These are phyloP conservation scores for Irpex rosettiformis DNA, from an alignment of 1,284 basidiomycete genomes.

Conservation along the genomic window DNA sequence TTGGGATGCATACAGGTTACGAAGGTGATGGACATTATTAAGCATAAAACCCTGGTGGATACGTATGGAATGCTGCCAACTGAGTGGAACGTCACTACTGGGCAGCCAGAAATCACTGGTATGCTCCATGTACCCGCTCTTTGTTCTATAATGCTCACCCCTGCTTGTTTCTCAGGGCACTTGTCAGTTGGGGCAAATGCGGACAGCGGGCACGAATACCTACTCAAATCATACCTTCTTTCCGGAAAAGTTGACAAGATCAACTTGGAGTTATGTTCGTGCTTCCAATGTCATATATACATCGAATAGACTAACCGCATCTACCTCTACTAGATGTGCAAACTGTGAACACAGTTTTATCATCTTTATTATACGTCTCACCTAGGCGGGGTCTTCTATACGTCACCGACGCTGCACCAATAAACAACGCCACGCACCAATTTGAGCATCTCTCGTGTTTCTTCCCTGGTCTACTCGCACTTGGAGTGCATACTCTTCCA, in stretches of 20 bases:
- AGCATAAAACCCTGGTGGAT: conserved; percentile 37
- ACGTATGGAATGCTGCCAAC: conserved; percentile 54
- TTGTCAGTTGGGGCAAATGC: conserved; percentile 19
- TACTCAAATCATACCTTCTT: conserved; percentile 71
- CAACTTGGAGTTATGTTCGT: conserved; percentile 63
- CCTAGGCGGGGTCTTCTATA: conserved; percentile 66
- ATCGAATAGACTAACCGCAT: neutral
- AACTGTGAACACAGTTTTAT: conserved; percentile 57
- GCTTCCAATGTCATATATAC: neutral
- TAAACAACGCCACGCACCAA: conserved; percentile 41
- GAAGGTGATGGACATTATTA: conserved; percentile 40
- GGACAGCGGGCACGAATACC: conserved; percentile 74
- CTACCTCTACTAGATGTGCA: conserved; percentile 55
- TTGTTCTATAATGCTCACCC: neutral
- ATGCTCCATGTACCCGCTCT: conserved; percentile 13
- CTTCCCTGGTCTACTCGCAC: conserved; percentile 67
- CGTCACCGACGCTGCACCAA: conserved; percentile 50
- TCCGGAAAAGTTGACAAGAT: conserved; percentile 55
- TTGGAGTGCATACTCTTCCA: conserved; percentile 61
- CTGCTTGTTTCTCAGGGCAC: conserved; percentile 4
- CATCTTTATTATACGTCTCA: conserved; percentile 63
- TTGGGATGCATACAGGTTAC: neutral
- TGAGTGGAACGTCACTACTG: conserved; percentile 44
- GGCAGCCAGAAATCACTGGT: conserved; percentile 37
- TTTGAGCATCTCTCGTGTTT: conserved; percentile 79